Conservation (phyloP, 139 green algal genomes). For the Limnomonas spitsbergensis region DNA sequence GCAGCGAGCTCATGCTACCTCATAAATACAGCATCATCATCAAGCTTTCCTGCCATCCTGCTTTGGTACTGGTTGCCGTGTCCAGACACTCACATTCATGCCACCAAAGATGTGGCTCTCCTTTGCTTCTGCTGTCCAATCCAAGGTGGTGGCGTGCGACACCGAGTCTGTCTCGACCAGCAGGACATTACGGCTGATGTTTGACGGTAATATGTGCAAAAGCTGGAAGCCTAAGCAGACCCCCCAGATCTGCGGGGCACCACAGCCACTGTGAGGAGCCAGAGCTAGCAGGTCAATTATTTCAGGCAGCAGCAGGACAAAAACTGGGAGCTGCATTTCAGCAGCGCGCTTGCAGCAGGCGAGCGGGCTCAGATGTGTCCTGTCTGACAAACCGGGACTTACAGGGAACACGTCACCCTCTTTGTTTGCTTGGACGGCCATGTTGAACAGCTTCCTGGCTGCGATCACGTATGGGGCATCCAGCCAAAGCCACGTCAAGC, state of each 20-base stretch:
- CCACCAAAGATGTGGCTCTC: constrained; percentile 43
- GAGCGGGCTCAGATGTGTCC: too few species aligned
- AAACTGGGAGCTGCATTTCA: too few species aligned
- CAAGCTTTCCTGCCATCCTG: not conserved
- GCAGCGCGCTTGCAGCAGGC: too few species aligned
- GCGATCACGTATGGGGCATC: constrained; percentile 77
- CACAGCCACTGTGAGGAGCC: not conserved
- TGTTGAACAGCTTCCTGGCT: constrained; percentile 77
- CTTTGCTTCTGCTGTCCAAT: constrained; percentile 31
- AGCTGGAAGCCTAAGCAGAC: constrained; percentile 85
- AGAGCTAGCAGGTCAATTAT: not conserved
- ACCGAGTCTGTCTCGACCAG: constrained; percentile 75
- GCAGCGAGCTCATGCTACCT: constrained; percentile 7
- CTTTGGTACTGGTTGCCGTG: too few species aligned
- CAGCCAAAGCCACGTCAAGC: constrained; percentile 77
- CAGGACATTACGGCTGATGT: constrained; percentile 69
- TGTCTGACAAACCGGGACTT: too few species aligned
- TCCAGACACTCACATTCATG: constrained; percentile 50
- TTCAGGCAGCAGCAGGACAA: too few species aligned
- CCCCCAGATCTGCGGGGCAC: constrained; percentile 46
- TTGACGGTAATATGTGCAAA: constrained; percentile 77
- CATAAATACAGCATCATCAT: not conserved
- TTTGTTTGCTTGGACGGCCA: constrained; percentile 71
- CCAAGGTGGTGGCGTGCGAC: constrained; percentile 59
- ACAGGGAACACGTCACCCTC: constrained; percentile 70